Percentiles rank a stretch among this genome's conserved stretches.
These are phyloP conservation scores for Boletus huronensis DNA, from an alignment of 768 basidiomycete genomes.

Conservation along the genomic window DNA sequence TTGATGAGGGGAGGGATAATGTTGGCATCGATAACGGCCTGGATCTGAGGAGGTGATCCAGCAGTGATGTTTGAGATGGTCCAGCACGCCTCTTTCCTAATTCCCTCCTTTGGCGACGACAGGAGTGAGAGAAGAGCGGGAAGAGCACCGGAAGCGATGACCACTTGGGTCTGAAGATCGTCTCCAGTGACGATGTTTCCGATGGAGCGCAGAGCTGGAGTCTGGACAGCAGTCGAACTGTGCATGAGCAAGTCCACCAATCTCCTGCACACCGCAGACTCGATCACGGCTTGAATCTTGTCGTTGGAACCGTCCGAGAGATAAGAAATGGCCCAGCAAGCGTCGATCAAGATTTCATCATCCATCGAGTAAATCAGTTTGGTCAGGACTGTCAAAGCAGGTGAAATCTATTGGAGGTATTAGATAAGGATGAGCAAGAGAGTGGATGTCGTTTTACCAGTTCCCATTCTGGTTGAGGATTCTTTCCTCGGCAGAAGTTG, in stretches of 20 bases:
- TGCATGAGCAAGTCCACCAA: slow-evolving; percentile 97
- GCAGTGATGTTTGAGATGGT: slow-evolving; percentile 99
- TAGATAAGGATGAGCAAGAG: slow-evolving; percentile 11
- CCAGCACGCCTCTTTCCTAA: slow-evolving; percentile 99
- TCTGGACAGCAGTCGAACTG: slow-evolving; percentile 92
- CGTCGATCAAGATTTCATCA: slow-evolving; percentile 98
- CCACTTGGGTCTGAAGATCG: slow-evolving; percentile 98
- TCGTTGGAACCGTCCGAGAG: slow-evolving; percentile 98
- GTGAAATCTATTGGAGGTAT: slow-evolving; percentile 72
- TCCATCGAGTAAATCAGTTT: slow-evolving; percentile 99
- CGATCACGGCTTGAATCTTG: slow-evolving; percentile 99
- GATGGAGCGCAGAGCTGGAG: slow-evolving; percentile 95
- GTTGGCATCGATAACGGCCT: slow-evolving; percentile 95
- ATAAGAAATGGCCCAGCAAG: slow-evolving; percentile 99
- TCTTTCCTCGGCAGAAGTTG: slow-evolving; percentile 98
- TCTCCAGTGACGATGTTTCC: slow-evolving; percentile 99
- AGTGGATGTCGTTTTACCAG: slow-evolving; percentile 53
- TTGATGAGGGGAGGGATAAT: slow-evolving; percentile 98
- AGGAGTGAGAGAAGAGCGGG: slow-evolving; percentile 90
- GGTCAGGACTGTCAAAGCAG: slow-evolving; percentile 92
- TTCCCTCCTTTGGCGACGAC: slow-evolving; percentile 97
- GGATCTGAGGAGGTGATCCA: slow-evolving; percentile 95
- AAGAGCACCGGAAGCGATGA: slow-evolving; percentile 96
- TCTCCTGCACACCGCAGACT: slow-evolving; percentile 95
- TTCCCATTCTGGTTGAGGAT: slow-evolving; percentile 97